Conservation (phyloP, 495 filamentous ascomycete genomes). For the Trichoderma asperelloides region DNA sequence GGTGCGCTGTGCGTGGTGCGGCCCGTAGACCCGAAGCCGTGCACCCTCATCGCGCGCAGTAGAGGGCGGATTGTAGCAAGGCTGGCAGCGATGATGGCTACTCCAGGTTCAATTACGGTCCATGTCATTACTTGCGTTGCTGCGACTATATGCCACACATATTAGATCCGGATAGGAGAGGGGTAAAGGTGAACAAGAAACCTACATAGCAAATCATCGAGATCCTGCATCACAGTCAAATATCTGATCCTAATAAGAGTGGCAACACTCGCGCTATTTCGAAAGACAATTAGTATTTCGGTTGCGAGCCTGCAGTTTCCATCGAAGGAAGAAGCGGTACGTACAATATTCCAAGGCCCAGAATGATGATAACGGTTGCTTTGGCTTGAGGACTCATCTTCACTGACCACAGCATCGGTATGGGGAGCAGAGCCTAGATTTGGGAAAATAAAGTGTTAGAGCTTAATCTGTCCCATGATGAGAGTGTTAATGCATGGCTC, state of each 20-base stretch:
- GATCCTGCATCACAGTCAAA: conserved; percentile 24
- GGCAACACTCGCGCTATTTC: conserved; percentile 27
- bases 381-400: conserved; percentile 31
- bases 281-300: background rate
- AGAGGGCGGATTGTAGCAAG: conserved; percentile 34
- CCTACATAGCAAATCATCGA: conserved; percentile 29
- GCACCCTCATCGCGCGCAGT: conserved; percentile 25
- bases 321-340: background rate
- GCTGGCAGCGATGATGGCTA: conserved; percentile 32
- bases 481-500: background rate
- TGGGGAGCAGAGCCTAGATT: conserved; percentile 24
- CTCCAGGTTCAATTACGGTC: conserved; percentile 35
- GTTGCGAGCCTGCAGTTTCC: background rate
- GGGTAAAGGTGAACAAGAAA: background rate
- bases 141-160: conserved; percentile 15
- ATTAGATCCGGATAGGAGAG: background rate
- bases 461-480: background rate
- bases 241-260: conserved; percentile 32
- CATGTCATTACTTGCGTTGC: conserved; percentile 34
- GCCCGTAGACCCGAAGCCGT: conserved; percentile 20
- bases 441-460: background rate
- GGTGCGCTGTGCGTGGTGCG: background rate
- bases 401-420: conserved; percentile 35
- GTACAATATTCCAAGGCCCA: conserved; percentile 31
- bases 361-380: conserved; percentile 26